These are phyloP conservation scores for Sclerotinia spermophila DNA, from an alignment of 2,329 filamentous ascomycete species.

Conservation along the genomic window DNA sequence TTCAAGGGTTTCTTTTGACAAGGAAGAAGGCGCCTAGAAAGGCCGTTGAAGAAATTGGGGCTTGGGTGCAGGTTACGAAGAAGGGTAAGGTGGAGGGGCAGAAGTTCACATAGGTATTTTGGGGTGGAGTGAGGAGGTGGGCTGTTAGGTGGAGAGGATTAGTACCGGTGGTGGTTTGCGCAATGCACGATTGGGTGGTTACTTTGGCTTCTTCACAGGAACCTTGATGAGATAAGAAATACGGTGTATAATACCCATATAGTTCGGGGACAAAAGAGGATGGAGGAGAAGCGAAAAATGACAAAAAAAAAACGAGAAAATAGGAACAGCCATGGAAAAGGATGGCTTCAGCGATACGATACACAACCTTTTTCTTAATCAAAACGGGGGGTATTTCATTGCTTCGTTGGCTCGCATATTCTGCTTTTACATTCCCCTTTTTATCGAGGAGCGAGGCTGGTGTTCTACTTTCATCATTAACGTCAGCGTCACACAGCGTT, in stretches of 20 bases:
- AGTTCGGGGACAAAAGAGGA: not conserved
- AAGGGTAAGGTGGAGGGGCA: constrained; percentile 25
- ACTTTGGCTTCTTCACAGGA: not conserved
- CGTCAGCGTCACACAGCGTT: not conserved
- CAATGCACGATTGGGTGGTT: not conserved
- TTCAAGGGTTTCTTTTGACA: constrained; percentile 63
- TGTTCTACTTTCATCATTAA: not conserved
- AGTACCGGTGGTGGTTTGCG: not conserved
- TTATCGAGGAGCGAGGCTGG: not conserved
- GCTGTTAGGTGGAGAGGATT: too few relatives aligned
- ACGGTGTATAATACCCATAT: not conserved
- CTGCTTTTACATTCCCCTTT: not conserved
- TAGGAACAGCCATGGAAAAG: not conserved
- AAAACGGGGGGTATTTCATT: not conserved
- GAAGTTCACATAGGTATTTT: not conserved
- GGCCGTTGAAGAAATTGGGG: constrained; percentile 51
- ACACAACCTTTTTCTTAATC: not conserved
- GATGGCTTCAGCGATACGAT: not conserved
- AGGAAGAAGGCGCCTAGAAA: constrained; percentile 55
- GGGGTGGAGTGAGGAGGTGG: too few relatives aligned
- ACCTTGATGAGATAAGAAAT: not conserved
- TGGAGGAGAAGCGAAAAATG: not conserved
- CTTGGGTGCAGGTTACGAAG: constrained; percentile 51
- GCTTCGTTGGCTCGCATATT: not conserved
- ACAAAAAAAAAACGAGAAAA: not conserved